Evolutionary conservation across 2,329 filamentous ascomycete genomes (phyloP), one percentile per base, ranked within the genome.

Genomic region (Penicillium psychrosexuale): DNA sequence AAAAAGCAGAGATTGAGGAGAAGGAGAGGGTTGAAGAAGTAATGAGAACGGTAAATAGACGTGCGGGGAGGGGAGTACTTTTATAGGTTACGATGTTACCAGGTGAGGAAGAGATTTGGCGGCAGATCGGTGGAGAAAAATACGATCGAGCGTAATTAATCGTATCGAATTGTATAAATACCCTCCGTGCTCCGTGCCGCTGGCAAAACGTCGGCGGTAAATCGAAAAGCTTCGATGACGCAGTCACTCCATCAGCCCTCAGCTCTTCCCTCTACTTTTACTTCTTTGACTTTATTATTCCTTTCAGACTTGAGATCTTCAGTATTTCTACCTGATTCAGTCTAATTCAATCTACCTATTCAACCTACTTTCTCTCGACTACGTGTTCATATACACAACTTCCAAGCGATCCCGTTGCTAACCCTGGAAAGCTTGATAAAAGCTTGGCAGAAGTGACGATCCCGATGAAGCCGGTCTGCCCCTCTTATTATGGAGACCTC

Each of bases 381-480:
- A 24, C 12, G 5, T 11, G 13, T 22, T 17, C 30, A 17, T 15
- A 24, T 15, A 17, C 5, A 12, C 19, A 15, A 17, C 4, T 24
- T 3, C 33, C 24, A 6, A 51, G 34, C n/a, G 33, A 55, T 28
- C 3, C 27, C 27, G 27, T 7, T 28, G 27, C 8, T 24, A 12
- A 31, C 15, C 40, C 13, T 12, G 8, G 15, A 51, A 61, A 64
- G 60, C 62, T 64, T 62, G 53, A 55, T 52, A 40, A 66, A 66
- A 66, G 62, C 63, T 65, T 66, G 58, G 63, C 61, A 46, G 40
- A 42, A 43, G 48, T 42, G 31, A 49, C 53, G 36, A 47, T 58
- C 52, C 57, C 54, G 53, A 49, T 53, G 22, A 33, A 59, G 38
- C 60, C 60, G 53, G 53, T 28, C 42, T 47, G 19, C 55, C 37